Conservation (phyloP, 2,329 filamentous ascomycete genomes). For the Beauveria sp. region DNA sequence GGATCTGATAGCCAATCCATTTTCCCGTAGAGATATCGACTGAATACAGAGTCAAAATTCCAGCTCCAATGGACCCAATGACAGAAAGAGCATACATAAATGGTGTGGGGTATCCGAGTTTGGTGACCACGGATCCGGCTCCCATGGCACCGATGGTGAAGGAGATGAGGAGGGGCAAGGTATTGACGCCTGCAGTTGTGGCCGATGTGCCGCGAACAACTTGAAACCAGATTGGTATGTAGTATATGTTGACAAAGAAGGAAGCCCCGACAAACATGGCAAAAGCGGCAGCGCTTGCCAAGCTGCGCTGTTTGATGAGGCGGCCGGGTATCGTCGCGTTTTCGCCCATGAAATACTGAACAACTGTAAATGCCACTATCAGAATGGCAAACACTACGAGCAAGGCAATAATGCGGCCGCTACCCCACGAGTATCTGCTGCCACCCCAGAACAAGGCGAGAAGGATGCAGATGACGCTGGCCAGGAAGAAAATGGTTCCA, state of each 20-base stretch:
- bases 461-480: conserved; percentile 28
- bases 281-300: conserved; percentile 46
- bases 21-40: neutral
- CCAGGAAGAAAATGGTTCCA: conserved; percentile 7
- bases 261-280: conserved; percentile 22
- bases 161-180: neutral
- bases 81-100: neutral
- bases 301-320: conserved; percentile 68
- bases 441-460: conserved; percentile 37
- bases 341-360: conserved; percentile 24
- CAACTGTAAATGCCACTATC: conserved; percentile 29
- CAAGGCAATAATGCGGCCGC: conserved; percentile 31
- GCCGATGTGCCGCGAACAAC: conserved; percentile 24
- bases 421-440: conserved; percentile 20
- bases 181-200: conserved; percentile 11
- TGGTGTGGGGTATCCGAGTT: conserved; percentile 11
- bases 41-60: neutral
- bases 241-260: conserved; percentile 17
- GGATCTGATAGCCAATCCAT: conserved; percentile 13
- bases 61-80: neutral
- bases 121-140: neutral
- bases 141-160: neutral
- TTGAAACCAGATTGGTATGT: conserved; percentile 38
- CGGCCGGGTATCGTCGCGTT: conserved; percentile 44
- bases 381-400: conserved; percentile 31